A percentile compares a stretch with the other conserved stretches of the same genome.
These are phyloP conservation scores for Lactarius deliciosus DNA, from an alignment of 768 basidiomycete species.

Conservation along the genomic window DNA sequence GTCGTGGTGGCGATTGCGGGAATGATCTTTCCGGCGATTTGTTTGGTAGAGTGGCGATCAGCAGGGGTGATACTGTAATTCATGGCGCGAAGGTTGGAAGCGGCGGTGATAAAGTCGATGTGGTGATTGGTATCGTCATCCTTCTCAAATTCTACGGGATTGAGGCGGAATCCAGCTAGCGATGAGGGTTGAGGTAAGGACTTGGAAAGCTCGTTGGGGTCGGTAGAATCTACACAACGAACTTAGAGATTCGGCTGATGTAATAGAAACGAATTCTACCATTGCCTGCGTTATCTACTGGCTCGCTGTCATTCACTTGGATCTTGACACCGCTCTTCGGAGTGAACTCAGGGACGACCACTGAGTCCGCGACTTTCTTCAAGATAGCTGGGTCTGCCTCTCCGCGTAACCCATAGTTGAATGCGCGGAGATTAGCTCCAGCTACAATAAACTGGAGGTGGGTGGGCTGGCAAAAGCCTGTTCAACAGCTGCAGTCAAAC, in stretches of 20 bases:
- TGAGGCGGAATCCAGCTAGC: constrained; percentile 93
- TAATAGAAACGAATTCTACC: constrained; percentile 32
- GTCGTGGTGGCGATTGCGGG: constrained; percentile 99
- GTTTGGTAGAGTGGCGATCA: constrained; percentile 91
- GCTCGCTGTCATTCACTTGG: constrained; percentile 91
- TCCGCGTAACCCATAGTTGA: constrained; percentile 95
- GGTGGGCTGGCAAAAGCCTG: constrained; percentile 52
- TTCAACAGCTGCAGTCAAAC: constrained; percentile 5
- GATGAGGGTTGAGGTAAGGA: constrained; percentile 87
- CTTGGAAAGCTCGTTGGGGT: constrained; percentile 55
- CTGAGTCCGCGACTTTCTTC: constrained; percentile 78
- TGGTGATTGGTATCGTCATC: constrained; percentile 98
- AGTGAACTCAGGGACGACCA: constrained; percentile 89
- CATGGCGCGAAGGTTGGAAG: constrained; percentile 92
- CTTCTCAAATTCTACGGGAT: constrained; percentile 97
- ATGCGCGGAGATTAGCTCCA: constrained; percentile 94
- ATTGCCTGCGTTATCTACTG: constrained; percentile 54
- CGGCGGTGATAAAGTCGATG: constrained; percentile 98
- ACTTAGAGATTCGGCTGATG: not conserved
- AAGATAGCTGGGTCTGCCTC: constrained; percentile 76
- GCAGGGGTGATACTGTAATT: constrained; percentile 90
- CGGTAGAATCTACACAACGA: constrained; percentile 31
- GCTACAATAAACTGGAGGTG: constrained; percentile 90
- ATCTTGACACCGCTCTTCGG: constrained; percentile 91
- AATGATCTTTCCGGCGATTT: constrained; percentile 98